Evolutionary conservation across 1,284 basidiomycete genomes (phyloP).

Genomic region (Boletellus dicymbophilus): DNA sequence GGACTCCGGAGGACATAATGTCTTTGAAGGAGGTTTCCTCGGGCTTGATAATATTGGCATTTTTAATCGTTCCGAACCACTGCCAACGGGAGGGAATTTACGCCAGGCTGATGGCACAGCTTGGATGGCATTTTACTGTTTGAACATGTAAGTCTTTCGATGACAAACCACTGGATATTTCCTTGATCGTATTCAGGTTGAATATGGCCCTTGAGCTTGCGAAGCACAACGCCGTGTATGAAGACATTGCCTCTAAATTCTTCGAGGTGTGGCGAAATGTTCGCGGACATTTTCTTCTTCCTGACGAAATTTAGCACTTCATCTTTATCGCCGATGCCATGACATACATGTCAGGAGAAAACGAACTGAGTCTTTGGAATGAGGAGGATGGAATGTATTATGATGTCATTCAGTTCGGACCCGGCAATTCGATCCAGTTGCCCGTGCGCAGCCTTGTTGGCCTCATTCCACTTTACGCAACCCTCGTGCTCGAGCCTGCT

Average conservation of each 20-base stretch:
- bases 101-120: conserved; percentile 98
- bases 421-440: conserved; percentile 83
- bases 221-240: conserved; percentile 96
- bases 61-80: conserved; percentile 96
- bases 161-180: not conserved
- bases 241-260: conserved; percentile 99
- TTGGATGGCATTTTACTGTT: conserved; percentile 99
- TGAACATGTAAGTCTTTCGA: conserved; percentile 78
- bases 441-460: conserved; percentile 94
- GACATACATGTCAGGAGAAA: conserved; percentile 83
- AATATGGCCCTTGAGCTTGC: conserved; percentile 97
- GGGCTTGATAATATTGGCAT: conserved; percentile 98
- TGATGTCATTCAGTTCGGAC: conserved; percentile 93
- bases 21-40: conserved; percentile 98
- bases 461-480: conserved; percentile 94
- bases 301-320: conserved; percentile 67
- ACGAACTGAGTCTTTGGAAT: conserved; percentile 89
- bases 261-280: conserved; percentile 66
- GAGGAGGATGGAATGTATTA: conserved; percentile 98
- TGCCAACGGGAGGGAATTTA: conserved; percentile 89
- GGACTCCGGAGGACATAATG: conserved; percentile 91
- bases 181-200: conserved; percentile 54
- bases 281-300: not conserved
- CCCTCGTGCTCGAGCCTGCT: conserved; percentile 89
- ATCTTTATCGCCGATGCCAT: conserved; percentile 97